phyloP scores from a whole-genome alignment of 768 basidiomycete species.

The Boletus vinaceobasis region DNA sequence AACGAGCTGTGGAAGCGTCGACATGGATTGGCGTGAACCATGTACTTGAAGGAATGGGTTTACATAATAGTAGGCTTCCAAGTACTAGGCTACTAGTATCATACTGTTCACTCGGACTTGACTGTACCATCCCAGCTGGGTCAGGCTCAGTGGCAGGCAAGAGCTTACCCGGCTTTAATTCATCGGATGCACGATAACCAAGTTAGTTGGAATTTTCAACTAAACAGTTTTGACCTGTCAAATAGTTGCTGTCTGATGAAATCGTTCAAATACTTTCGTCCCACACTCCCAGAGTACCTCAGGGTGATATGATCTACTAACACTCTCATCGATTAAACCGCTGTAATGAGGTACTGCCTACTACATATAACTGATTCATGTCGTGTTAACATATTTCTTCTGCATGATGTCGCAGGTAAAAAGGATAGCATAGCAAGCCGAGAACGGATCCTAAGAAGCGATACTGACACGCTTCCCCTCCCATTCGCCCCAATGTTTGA shows the following conservation, averaged over 20 bases:
- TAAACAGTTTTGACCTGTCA: background rate
- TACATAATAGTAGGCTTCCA: no score
- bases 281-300: background rate
- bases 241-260: background rate
- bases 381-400: background rate
- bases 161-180: no score
- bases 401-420: background rate
- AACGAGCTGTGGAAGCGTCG: conserved; percentile 19
- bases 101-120: no score
- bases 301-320: background rate
- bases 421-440: no score
- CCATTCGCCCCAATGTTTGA: conserved; percentile 51
- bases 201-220: background rate
- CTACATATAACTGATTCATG: background rate
- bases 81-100: no score
- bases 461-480: conserved; percentile 48
- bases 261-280: background rate
- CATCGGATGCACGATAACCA: background rate
- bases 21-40: conserved; percentile 2
- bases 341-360: background rate
- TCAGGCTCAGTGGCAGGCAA: no score
- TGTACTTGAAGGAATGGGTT: no score
- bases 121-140: background rate
- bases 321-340: background rate
- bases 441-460: conserved; percentile 38